Conservation (phyloP, 1,284 basidiomycete species). For the Apiotrichum siamense region DNA sequence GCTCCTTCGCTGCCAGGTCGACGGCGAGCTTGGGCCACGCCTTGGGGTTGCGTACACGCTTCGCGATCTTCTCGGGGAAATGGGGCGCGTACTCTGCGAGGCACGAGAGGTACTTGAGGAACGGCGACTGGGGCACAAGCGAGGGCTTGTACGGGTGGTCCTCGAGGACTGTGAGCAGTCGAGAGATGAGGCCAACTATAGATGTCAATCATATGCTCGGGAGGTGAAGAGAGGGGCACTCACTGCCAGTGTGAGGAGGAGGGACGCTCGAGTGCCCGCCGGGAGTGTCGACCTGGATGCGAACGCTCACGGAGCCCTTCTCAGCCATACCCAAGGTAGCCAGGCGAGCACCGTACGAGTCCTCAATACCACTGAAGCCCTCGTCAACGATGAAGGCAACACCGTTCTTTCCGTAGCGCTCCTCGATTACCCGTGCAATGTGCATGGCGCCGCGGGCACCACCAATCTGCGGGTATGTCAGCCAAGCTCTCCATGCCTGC, state of each 20-base stretch:
- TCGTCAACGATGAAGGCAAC: slow-evolving; percentile 51
- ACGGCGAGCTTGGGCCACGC: slow-evolving; percentile 47
- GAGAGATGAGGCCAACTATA: slow-evolving; percentile 45
- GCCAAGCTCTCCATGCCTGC: background rate
- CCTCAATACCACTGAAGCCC: slow-evolving; percentile 45
- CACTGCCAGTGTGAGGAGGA: slow-evolving; percentile 46
- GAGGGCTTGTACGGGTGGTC: slow-evolving; percentile 38
- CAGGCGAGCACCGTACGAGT: slow-evolving; percentile 38
- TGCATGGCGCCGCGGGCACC: slow-evolving; percentile 42
- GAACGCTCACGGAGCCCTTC: slow-evolving; percentile 47
- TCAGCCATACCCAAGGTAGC: slow-evolving; percentile 50
- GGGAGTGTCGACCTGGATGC: slow-evolving; percentile 41
- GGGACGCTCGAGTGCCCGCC: slow-evolving; percentile 46
- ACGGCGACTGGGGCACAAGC: slow-evolving; percentile 44
- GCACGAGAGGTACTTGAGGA: slow-evolving; percentile 50
- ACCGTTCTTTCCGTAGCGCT: slow-evolving; percentile 45
- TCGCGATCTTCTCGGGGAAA: slow-evolving; percentile 38
- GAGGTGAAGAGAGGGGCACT: slow-evolving; percentile 17
- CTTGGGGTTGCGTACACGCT: slow-evolving; percentile 36
- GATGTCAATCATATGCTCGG: background rate
- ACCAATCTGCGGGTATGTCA: slow-evolving; percentile 29
- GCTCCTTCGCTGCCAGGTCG: slow-evolving; percentile 33
- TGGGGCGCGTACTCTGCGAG: slow-evolving; percentile 48
- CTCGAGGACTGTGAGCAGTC: slow-evolving; percentile 42
- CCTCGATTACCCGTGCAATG: slow-evolving; percentile 38